Evolutionary conservation across 306 rosid species (phyloP).

Genomic region (barrel medic (Medicago truncatula)): MtrunA17r5.0-ANR NC_053045.1:7950001-7950500

Average conservation of each 20-base stretch:
- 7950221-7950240: slow-evolving; percentile 56
- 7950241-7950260: slow-evolving; percentile 67
- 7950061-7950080: slow-evolving; percentile 68
- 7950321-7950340: slow-evolving; percentile 71
- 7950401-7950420: not conserved
- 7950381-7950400: not conserved
- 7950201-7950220: slow-evolving; percentile 58
- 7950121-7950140: slow-evolving; percentile 70
- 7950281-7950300: slow-evolving; percentile 75
- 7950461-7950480: not conserved
- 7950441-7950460: not conserved
- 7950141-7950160: slow-evolving; percentile 60
- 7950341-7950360: not conserved
- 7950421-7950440: not conserved
- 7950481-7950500: no score
- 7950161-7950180: slow-evolving; percentile 72
- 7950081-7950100: slow-evolving; percentile 75
- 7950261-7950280: slow-evolving; percentile 73
- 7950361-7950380: slow-evolving; percentile 4
- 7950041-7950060: slow-evolving; percentile 64
- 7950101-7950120: slow-evolving; percentile 68
- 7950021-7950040: slow-evolving; percentile 72
- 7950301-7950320: slow-evolving; percentile 76
- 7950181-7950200: slow-evolving; percentile 65
- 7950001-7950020: slow-evolving; percentile 72